Conservation (phyloP, 805 yeast species). For the Candida rishiriensis region DNA sequence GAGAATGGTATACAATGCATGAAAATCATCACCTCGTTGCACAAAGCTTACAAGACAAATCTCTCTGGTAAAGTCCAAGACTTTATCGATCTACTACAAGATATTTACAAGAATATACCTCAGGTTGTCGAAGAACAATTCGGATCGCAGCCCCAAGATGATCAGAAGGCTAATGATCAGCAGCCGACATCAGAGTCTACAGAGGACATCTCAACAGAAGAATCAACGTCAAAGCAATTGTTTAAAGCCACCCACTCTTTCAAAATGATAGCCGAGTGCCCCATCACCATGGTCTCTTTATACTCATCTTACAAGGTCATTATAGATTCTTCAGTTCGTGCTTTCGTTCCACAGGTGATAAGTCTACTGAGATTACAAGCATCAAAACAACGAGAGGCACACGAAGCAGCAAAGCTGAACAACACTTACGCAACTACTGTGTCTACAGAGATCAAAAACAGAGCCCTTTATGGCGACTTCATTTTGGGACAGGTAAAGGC, state of each 20-base stretch:
- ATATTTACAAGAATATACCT: constrained; percentile 77
- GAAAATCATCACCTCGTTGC: constrained; percentile 80
- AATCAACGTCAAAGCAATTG: constrained; percentile 44
- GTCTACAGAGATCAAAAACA: constrained; percentile 68
- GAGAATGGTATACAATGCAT: constrained; percentile 91
- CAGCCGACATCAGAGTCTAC: constrained; percentile 31
- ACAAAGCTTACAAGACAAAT: constrained; percentile 72
- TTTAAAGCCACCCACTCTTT: constrained; percentile 74
- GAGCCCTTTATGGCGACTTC: constrained; percentile 82
- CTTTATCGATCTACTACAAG: constrained; percentile 70
- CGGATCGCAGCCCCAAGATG: constrained; percentile 23
- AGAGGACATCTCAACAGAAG: constrained; percentile 37
- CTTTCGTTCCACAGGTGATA: constrained; percentile 78
- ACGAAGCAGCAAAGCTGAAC: constrained; percentile 48
- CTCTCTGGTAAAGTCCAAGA: constrained; percentile 69
- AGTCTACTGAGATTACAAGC: constrained; percentile 73
- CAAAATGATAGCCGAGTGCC: constrained; percentile 92
- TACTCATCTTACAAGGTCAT: constrained; percentile 82
- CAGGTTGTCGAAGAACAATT: constrained; percentile 69
- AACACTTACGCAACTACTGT: constrained; percentile 65
- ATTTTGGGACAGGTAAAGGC: constrained; percentile 93
- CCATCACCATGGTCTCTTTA: constrained; percentile 90
- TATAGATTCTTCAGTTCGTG: constrained; percentile 65
- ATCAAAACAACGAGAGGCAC: constrained; percentile 69
- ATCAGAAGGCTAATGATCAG: constrained; percentile 2